Conservation (phyloP, 1,284 basidiomycete genomes). For the Dichomitus squalens region DNA sequence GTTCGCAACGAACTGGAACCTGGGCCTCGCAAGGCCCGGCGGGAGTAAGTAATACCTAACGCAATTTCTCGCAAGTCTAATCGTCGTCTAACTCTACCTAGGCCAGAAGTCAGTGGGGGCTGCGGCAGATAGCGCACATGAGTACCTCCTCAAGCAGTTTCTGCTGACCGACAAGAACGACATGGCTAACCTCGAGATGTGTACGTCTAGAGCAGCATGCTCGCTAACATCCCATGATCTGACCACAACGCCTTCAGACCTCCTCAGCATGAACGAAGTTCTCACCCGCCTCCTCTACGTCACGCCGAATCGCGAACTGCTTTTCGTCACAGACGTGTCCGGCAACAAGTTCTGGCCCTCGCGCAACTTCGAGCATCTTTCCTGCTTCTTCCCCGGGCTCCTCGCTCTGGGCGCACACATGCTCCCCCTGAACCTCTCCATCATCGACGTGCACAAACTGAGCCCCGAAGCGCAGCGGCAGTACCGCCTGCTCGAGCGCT, state of each 20-base stretch:
- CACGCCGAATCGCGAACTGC: conserved; percentile 62
- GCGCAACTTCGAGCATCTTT: conserved; percentile 69
- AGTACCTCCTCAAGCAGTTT: conserved; percentile 77
- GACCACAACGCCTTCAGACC: conserved; percentile 44
- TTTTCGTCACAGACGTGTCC: conserved; percentile 68
- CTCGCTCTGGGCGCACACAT: conserved; percentile 69
- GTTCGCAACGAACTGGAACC: conserved; percentile 56
- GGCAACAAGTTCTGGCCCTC: conserved; percentile 38
- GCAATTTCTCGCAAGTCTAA: background rate
- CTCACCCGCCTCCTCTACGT: conserved; percentile 68
- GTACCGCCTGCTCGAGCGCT: conserved; percentile 29
- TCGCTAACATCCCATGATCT: background rate
- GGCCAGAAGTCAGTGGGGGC: conserved; percentile 53
- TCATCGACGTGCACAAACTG: conserved; percentile 47
- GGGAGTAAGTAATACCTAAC: conserved; percentile 36
- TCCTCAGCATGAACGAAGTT: conserved; percentile 61
- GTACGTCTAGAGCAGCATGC: conserved; percentile 42
- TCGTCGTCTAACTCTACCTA: background rate
- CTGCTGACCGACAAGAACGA: conserved; percentile 64
- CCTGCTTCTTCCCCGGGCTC: conserved; percentile 76
- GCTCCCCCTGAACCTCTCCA: conserved; percentile 58
- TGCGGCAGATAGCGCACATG: conserved; percentile 70
- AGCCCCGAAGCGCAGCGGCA: conserved; percentile 27
- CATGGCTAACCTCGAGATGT: conserved; percentile 59
- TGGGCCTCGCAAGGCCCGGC: conserved; percentile 41